Base-by-base conservation (phyloP, 805 yeast species). In the Saccharomycodes ludwigii region DNA sequence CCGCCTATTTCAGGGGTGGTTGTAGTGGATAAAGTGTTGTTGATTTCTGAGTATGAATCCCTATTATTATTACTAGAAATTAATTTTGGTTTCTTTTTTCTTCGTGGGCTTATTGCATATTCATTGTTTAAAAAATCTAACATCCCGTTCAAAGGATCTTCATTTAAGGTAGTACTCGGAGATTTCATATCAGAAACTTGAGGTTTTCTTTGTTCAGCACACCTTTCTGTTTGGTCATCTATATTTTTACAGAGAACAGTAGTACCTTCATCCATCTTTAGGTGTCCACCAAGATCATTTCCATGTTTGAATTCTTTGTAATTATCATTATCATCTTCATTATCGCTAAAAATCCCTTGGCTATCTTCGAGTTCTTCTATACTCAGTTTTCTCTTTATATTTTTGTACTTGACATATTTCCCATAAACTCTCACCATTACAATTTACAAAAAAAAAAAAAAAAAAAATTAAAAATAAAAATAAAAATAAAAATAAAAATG, bases 371-470 rank as follows among this genome's bases (percentile, higher is more conserved):
- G 10, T n/a, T 9, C 15, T 24, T 24, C 26, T 13, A 10, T 4
- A 3, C 8, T 3, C n/a, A 24, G 13, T 24, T n/a, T 24, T 24
- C 16, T 5, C 15, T n/a, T 4, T 15, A 29, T 12, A 14, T 6
- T 13, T n/a, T 29, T 24, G 14, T 13, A 13, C 15, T 29, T 29
- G 10, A 17, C 17, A 20, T 13, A 20, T 11, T 20, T 19, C 5
- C 31, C 31, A 13, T 29, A 29, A 2, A 21, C 23, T 17, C 25
- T 29, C 24, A 18, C n/a, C n/a, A n/a, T n/a, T n/a, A n/a, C n/a
- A n/a, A n/a, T n/a, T n/a, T n/a, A n/a, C n/a, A n/a, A n/a, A n/a
- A n/a, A n/a, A n/a, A n/a, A n/a, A n/a, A n/a, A n/a, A n/a, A n/a
- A n/a, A n/a, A n/a, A n/a, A n/a, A n/a, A n/a, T n/a, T n/a, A n/a